Evolutionary conservation across 345 rosid species (phyloP), one percentile per base, ranked within the genome.

Genomic region (Melaleuca alternifolia): DNA sequence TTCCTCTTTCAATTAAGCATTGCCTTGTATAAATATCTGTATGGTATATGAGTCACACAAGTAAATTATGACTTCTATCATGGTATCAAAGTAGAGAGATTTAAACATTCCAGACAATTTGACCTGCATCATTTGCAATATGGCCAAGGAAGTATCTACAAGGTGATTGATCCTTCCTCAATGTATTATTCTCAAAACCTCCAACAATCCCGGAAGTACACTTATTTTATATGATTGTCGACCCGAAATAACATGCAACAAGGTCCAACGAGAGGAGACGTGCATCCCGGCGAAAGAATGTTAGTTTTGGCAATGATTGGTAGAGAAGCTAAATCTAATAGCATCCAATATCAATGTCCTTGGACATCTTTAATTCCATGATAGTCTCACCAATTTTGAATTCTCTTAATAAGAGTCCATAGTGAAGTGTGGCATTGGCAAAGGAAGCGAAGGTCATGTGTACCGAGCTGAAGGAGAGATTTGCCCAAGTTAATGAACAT

Each of bases 331-430:
- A 14, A 1, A 30, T 8, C 1, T 9, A 16, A 53, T 26, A 9
- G 14, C 50, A 16, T 10, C 82, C 3, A 85, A 86, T 18, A 56
- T 50, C 23, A 6, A 0, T 4, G 1, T n/a, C 51, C 0, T 71
- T 77, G 87, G 24, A 88, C 26, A 6, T 30, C 20, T 86, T 76
- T 83, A 89, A 84, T 59, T 50, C 84, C 44, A 86, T 89, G 84
- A 26, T 86, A 16, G 15, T 84, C 7, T 51, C 85, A 3, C 86
- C 61, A 77, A 84, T 89, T 6, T 5, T 84, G 2, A 65, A 81
- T 10, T 51, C 53, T 2, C 6, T 81, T 3, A 54, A 85, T 9
- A 28, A 11, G 1, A 18, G 16, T 6, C 50, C 87, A 1, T 11
- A 37, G 7, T 21, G 56, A 1, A 82, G 79, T 30, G n/a, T 87